Evolutionary conservation across 495 filamentous ascomycete species (phyloP).

Genomic region (Penicillium salamii): DNA sequence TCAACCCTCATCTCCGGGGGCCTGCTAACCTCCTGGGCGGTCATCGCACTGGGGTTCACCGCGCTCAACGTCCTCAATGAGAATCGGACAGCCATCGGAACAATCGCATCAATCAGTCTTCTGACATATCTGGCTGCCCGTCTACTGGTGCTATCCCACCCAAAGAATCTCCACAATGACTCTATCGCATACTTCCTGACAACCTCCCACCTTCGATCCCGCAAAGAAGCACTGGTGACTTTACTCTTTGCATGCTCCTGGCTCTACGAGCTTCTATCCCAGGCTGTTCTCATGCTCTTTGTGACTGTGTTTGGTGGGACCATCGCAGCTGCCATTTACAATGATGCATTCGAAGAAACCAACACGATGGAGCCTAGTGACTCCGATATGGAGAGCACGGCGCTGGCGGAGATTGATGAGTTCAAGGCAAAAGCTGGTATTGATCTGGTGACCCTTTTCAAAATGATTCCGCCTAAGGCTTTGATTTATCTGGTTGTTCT

Average conservation of each 20-base stretch:
- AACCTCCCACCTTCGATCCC: slow-evolving; percentile 10
- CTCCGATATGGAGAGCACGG: not conserved
- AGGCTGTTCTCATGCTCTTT: slow-evolving; percentile 12
- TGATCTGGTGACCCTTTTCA: too few species aligned
- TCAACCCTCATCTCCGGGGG: too few species aligned
- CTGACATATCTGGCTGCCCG: slow-evolving; percentile 19
- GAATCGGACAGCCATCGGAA: slow-evolving; percentile 6
- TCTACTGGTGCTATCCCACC: slow-evolving; percentile 2
- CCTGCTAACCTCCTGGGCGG: slow-evolving; percentile 11
- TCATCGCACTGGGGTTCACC: slow-evolving; percentile 19
- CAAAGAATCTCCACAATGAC: not conserved
- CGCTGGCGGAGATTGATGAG: too few species aligned
- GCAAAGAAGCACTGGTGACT: slow-evolving; percentile 3
- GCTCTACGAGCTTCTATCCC: slow-evolving; percentile 15
- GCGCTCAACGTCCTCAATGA: slow-evolving; percentile 15
- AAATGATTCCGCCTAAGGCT: not conserved
- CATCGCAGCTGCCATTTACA: slow-evolving; percentile 9
- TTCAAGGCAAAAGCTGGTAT: too few species aligned
- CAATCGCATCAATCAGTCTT: slow-evolving; percentile 18
- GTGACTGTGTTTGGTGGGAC: slow-evolving; percentile 14
- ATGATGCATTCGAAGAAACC: slow-evolving; percentile 2
- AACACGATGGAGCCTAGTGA: not conserved
- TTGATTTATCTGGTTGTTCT: slow-evolving; percentile 10
- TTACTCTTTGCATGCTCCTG: slow-evolving; percentile 11
- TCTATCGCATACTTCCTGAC: slow-evolving; percentile 9